Evolutionary conservation across 306 rosid genomes (phyloP).

Genomic region (Corylus americana): DNA sequence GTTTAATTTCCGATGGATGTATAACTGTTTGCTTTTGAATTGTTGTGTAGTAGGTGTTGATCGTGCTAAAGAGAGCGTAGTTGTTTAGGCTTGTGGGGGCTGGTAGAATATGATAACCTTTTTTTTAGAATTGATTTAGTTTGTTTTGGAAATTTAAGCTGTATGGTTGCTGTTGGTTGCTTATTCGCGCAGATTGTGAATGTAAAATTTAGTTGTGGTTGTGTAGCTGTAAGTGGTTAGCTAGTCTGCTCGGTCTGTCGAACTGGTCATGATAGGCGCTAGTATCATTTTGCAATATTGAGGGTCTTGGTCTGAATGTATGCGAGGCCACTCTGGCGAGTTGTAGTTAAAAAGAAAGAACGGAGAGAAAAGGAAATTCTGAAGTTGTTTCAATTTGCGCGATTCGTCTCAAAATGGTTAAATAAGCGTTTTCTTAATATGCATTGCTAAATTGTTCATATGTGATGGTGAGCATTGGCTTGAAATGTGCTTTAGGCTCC

Average conservation of each 20-base stretch:
- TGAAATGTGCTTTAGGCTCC: neutral
- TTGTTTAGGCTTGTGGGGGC: neutral
- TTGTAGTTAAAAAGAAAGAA: neutral
- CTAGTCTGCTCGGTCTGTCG: neutral
- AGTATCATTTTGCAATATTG: neutral
- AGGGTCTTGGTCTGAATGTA: neutral
- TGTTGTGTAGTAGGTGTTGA: neutral
- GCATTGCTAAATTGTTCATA: neutral
- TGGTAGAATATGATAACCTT: neutral
- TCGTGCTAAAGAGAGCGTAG: neutral
- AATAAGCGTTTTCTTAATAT: neutral
- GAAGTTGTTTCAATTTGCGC: neutral
- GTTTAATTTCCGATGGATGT: neutral
- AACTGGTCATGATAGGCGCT: neutral
- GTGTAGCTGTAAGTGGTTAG: neutral
- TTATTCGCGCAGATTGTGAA: neutral
- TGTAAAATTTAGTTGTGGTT: neutral
- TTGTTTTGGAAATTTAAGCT: neutral
- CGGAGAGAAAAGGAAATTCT: neutral
- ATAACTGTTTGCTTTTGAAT: neutral
- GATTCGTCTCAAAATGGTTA: neutral
- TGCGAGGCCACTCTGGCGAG: neutral
- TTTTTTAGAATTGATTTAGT: neutral
- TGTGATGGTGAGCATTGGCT: neutral
- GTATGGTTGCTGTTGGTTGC: neutral